phyloP scores from a whole-genome alignment of 1,139 yeast species.

The Hanseniaspora sp. region DNA sequence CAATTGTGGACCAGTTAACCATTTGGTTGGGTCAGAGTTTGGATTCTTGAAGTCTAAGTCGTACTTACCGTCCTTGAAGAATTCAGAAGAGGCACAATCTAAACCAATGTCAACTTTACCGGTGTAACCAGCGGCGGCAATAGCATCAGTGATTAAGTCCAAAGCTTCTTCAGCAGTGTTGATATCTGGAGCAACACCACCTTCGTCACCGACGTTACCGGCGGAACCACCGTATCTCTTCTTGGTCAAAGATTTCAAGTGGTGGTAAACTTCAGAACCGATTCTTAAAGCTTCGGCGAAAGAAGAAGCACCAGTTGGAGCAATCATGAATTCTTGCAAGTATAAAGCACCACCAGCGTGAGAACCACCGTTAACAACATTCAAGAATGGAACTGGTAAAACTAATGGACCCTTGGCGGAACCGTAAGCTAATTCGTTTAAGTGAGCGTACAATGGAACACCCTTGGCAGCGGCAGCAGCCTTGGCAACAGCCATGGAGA shows the following conservation, averaged over 20 bases:
- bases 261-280: conserved; percentile 94
- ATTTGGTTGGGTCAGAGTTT: conserved; percentile 73
- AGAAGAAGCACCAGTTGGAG: conserved; percentile 75
- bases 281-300: conserved; percentile 91
- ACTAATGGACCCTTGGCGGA: conserved; percentile 58
- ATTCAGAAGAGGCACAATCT: conserved; percentile 94
- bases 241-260: conserved; percentile 80
- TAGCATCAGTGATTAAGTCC: conserved; percentile 78
- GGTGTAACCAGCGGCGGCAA: conserved; percentile 83
- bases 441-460: conserved; percentile 77
- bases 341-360: conserved; percentile 99
- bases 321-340: conserved; percentile 98
- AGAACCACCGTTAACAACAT: conserved; percentile 96
- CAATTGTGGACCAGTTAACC: conserved; percentile 79
- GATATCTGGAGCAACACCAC: conserved; percentile 98
- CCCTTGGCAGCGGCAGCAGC: conserved; percentile 90
- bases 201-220: conserved; percentile 99
- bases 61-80: conserved; percentile 89
- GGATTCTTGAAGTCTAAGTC: conserved; percentile 97
- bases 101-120: conserved; percentile 83
- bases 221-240: conserved; percentile 92
- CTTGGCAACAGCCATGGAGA: conserved; percentile 82
- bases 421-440: conserved; percentile 53
- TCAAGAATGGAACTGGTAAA: conserved; percentile 92
- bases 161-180: conserved; percentile 89